Base-by-base conservation (phyloP, 139 green algal genomes). In the Desmodesmus armatus region DNA sequence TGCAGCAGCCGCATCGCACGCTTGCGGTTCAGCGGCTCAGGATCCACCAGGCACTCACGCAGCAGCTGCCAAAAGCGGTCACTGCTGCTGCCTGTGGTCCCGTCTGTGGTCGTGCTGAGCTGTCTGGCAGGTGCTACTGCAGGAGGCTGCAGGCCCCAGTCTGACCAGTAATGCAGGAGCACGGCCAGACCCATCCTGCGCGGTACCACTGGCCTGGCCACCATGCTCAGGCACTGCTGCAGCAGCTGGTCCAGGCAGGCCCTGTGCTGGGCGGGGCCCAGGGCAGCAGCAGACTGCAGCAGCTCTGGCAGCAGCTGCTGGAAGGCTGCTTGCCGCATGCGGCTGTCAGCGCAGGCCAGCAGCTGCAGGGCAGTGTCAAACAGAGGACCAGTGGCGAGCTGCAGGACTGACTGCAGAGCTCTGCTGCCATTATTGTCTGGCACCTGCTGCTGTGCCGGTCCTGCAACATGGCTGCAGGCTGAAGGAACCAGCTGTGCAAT, bases 11-110 rank as follows among this genome's bases (percentile, higher is more conserved):
- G 39, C 2, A 86, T 21, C 5, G 80, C 80, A 13, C 80, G 67
- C 80, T 86, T 86, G 67, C 80, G 80, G 29, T 86, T 86, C 25
- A 86, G 65, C 2, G 67, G 4, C 69, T 86, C 80, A 21, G 0
- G n/a, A 31, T 86, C 80, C 15, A 70, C 47, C 23, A 86, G 69
- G 51, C 80, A 86, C 37, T 55, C 49, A 55, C 80, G 72, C 37
- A 86, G 69, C 27, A 80, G 69, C 3, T 33, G 5, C 80, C 80
- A 86, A 27, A 86, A 86, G 21, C 23, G 2, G 2, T 72, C 66
- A 55, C 31, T 58, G 29, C 29, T 63, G 73, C 43, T 66, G 43
- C 29, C 7, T 29, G 25, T n/a, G n/a, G n/a, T n/a, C n/a, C 71
- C 9, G 33, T n/a, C 71, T 65, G 44, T 60, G 65, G 31, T 70